Base-by-base conservation (phyloP, 1,139 yeast genomes). In the Saccharomyces pastorianus region DNA sequence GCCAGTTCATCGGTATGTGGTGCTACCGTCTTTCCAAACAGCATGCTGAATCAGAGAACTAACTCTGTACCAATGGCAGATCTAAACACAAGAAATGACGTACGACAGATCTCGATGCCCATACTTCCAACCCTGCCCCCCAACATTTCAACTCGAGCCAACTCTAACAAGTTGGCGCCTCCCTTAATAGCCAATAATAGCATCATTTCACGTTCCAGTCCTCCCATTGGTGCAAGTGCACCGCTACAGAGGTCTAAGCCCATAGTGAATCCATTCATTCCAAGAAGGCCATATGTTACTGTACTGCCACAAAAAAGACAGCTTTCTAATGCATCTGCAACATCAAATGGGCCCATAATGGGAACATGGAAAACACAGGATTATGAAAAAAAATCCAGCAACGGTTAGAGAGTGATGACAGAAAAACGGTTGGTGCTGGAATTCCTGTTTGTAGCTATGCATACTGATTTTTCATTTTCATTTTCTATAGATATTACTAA, bases 251-350 rank as follows among this genome's bases (percentile, higher is more conserved):
- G 48, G 52, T 2, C 57, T 59, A 23, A 56, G 38, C 62, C 62
- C 6, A 56, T 55, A 9, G 61, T 63, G 1, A 63, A 64, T 3
- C 66, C 66, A 13, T 65, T 62, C 49, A 58, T 60, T 14, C 64
- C 67, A 3, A 60, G 57, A 47, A 59, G 56, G 47, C 56, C 55
- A 8, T 58, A 59, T 53, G 46, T 56, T 6, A 63, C 50, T 25
- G 51, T 55, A 9, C 44, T 64, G 14, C 68, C 67, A 2, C 66
- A 63, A 42, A 64, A 64, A 49, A 57, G 68, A 49, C 59, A 54
- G 13, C 52, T 55, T 11, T 58, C 63, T 2, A 51, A 49, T 25
- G 52, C 55, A 3, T 51, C 58, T 20, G 7, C 51, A 11, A 46
- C 47, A n/a, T n/a, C 51, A 11, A 20, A 20, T 4, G 23, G 23